phyloP scores from a whole-genome alignment of 129 eudicot species.

The Ambrosia artemisiifolia region DNA sequence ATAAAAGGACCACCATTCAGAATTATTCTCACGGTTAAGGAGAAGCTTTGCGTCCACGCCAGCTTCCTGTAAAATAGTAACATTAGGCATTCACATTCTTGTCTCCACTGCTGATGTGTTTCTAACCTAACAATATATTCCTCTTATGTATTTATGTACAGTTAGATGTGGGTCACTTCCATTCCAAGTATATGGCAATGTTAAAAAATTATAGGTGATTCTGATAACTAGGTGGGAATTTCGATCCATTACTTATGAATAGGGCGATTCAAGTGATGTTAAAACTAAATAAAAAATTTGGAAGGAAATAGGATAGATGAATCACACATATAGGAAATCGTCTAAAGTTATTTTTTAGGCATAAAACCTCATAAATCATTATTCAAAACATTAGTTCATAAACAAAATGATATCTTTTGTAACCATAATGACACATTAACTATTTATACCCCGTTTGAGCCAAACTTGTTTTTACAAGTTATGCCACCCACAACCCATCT shows the following conservation, averaged over 20 bases:
- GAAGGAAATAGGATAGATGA: neutral
- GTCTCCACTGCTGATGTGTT: neutral
- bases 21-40: constrained; percentile 50
- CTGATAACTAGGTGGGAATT: neutral
- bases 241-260: neutral
- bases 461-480: neutral
- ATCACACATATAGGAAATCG: neutral
- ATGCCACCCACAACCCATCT: neutral
- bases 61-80: constrained; percentile 43
- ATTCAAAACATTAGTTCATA: neutral
- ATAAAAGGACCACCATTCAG: constrained; percentile 91
- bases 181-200: constrained; percentile 7
- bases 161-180: constrained; percentile 13
- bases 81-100: constrained; percentile 7
- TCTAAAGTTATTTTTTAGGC: neutral
- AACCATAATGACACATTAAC: neutral
- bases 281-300: neutral
- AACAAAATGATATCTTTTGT: neutral
- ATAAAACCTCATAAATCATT: neutral
- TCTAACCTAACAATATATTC: constrained; percentile 6
- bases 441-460: neutral
- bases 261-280: neutral
- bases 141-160: neutral
- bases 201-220: neutral
- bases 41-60: constrained; percentile 72